Percentiles rank a stretch among this genome's conserved stretches.
Evolutionary conservation across 192 early-diverging fungal genomes (phyloP).

Genomic region (Backusella circina): DNA sequence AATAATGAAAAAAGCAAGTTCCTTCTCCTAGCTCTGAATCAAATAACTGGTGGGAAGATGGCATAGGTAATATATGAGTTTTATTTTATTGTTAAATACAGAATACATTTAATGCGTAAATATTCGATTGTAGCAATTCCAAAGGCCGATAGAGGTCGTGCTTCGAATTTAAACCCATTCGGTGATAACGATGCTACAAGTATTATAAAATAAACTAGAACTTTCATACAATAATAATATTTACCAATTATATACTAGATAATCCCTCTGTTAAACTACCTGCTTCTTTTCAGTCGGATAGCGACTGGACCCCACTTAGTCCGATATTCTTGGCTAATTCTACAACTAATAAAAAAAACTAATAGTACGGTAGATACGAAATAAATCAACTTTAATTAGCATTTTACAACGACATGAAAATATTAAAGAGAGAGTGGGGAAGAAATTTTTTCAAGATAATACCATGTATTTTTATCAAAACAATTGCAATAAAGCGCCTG

Average conservation of each 20-base stretch:
- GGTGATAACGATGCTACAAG: not conserved
- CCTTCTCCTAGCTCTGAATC: constrained; percentile 50
- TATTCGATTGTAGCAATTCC: constrained; percentile 1
- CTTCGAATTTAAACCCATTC: constrained; percentile 14
- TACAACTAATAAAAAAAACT: not conserved
- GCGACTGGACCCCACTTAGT: constrained; percentile 11
- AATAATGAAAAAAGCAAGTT: constrained; percentile 17
- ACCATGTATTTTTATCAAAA: not conserved
- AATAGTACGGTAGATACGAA: not conserved
- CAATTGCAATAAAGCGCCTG: not conserved
- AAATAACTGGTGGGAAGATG: constrained; percentile 55
- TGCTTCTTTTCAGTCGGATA: constrained; percentile 10
- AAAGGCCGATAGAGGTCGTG: constrained; percentile 12
- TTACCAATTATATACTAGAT: not conserved
- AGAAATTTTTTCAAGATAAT: not conserved
- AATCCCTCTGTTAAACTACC: not conserved
- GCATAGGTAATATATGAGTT: constrained; percentile 12
- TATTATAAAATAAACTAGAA: not conserved
- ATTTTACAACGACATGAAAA: not conserved
- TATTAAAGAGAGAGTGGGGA: not conserved
- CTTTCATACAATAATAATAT: not conserved
- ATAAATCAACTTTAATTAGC: not conserved
- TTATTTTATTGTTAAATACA: not conserved
- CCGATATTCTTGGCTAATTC: not conserved
- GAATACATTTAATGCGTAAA: not conserved